Evolutionary conservation across 2,329 filamentous ascomycete species (phyloP), one percentile per base, ranked within the genome.

Genomic region (Macrophomina pseudophaseolina): DNA sequence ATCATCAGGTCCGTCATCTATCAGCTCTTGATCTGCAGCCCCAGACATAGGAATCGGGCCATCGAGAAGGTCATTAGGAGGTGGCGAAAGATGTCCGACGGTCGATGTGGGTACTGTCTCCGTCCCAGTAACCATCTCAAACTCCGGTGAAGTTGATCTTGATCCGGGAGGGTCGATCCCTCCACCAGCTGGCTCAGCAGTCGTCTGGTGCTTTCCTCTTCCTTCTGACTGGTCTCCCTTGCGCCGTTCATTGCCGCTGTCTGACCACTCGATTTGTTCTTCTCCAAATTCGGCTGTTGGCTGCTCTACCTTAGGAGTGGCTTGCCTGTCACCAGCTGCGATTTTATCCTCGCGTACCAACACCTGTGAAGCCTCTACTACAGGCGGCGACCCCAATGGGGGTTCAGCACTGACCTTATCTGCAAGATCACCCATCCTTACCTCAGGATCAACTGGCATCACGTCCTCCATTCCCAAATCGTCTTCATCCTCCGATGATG

Each of bases 401-500:
- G 82, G 81, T 58, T 80, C 76, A 44, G 78, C 79, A 69, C 76
- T 73, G 4, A 79, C 72, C 64, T 78, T 77, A 35, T 84, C 80
- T 28, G 80, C 81, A 18, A 83, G 67, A 70, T 84, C 80, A 40
- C 77, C 79, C 76, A 83, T 81, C 23, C 70, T 74, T 16, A 78
- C 42, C 54, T 75, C 69, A 9, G 68, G 30, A n/a, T 79, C 76
- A 58, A 73, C 72, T 7, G 73, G 65, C 14, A 74, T 56, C 7
- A 76, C 71, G 68, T 78, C 76, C 33, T 77, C 74, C 74, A 77
- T 78, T 30, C 72, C 69, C 54, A 68, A 52, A 16, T 74, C 69
- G 30, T 84, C 85, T 42, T 82, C 83, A 28, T 84, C 85, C 52
- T 88, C 86, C 2, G 86, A 54, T 87, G 88, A 90, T 35, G 86